A percentile compares a stretch with the other conserved stretches of the same genome.
Conservation (phyloP, 2,329 filamentous ascomycete species). For the Beauveria sp. region DNA sequence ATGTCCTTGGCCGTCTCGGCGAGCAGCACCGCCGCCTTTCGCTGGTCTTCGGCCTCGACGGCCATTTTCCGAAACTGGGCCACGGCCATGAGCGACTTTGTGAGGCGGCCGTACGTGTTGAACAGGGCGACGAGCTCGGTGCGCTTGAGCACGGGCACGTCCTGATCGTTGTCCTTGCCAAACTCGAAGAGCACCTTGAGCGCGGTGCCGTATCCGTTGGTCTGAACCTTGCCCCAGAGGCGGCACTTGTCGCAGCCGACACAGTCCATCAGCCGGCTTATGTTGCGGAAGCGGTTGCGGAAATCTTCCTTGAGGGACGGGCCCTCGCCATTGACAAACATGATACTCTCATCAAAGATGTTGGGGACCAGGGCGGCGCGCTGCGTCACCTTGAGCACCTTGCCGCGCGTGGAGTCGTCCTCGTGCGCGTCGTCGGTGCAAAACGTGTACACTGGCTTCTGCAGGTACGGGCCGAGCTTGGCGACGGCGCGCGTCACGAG, state of each 20-base stretch:
- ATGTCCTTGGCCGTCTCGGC: slow-evolving; percentile 22
- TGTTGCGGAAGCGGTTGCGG: slow-evolving; percentile 92
- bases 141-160: slow-evolving; percentile 65
- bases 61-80: slow-evolving; percentile 60
- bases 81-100: slow-evolving; percentile 69
- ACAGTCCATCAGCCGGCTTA: slow-evolving; percentile 95
- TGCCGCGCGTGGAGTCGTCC: slow-evolving; percentile 70
- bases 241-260: slow-evolving; percentile 98
- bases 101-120: slow-evolving; percentile 86
- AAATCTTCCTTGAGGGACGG: slow-evolving; percentile 92
- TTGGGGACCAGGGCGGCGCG: slow-evolving; percentile 61
- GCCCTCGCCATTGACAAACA: slow-evolving; percentile 78
- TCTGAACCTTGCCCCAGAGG: slow-evolving; percentile 96
- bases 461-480: slow-evolving; percentile 77
- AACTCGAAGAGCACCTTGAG: slow-evolving; percentile 95
- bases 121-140: slow-evolving; percentile 92
- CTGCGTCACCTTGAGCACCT: slow-evolving; percentile 69
- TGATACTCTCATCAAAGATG: slow-evolving; percentile 90
- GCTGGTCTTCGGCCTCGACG: slow-evolving; percentile 23
- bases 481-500: slow-evolving; percentile 86
- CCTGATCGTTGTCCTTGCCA: slow-evolving; percentile 54
- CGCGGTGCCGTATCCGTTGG: slow-evolving; percentile 87
- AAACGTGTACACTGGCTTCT: slow-evolving; percentile 68
- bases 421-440: slow-evolving; percentile 79
- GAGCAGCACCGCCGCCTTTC: slow-evolving; percentile 16